phyloP scores from a whole-genome alignment of 202 grass and related monocot genomes.

The Elaeis oleifera region DNA sequence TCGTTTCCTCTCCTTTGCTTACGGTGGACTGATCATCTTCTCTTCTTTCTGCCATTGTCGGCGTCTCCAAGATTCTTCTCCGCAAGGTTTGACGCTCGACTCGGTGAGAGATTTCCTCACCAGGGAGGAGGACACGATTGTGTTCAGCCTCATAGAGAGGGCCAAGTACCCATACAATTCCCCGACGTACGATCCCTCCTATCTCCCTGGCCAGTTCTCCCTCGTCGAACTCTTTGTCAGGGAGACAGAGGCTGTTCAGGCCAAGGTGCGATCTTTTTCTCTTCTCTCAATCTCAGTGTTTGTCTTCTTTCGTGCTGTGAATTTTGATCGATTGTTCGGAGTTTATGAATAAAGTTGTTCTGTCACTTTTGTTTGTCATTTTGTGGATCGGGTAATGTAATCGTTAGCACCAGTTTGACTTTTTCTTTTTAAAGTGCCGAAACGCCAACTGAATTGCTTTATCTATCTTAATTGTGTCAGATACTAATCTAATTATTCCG shows the following conservation, averaged over 20 bases:
- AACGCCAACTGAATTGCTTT: too few species aligned
- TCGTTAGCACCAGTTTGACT: too few species aligned
- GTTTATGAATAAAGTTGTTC: too few species aligned
- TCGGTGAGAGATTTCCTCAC: slow-evolving; percentile 63
- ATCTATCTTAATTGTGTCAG: too few species aligned
- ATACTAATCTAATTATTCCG: too few species aligned
- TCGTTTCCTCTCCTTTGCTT: not conserved
- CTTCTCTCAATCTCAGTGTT: not conserved
- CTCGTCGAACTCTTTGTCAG: slow-evolving; percentile 45
- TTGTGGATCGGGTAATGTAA: too few species aligned
- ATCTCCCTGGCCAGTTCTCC: slow-evolving; percentile 8
- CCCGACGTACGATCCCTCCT: slow-evolving; percentile 31
- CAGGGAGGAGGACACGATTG: slow-evolving; percentile 54
- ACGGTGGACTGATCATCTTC: not conserved
- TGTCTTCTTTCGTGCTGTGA: not conserved
- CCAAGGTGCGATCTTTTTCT: slow-evolving; percentile 30
- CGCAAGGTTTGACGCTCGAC: slow-evolving; percentile 33
- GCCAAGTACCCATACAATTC: slow-evolving; percentile 42
- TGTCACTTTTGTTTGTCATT: too few species aligned
- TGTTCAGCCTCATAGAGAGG: slow-evolving; percentile 80
- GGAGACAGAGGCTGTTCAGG: slow-evolving; percentile 46
- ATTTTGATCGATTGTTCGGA: too few species aligned
- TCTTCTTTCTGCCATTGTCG: not conserved
- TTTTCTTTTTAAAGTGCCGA: too few species aligned
- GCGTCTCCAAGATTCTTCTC: not conserved